phyloP scores from a whole-genome alignment of 768 basidiomycete species.

The Boletus bicolor region DNA sequence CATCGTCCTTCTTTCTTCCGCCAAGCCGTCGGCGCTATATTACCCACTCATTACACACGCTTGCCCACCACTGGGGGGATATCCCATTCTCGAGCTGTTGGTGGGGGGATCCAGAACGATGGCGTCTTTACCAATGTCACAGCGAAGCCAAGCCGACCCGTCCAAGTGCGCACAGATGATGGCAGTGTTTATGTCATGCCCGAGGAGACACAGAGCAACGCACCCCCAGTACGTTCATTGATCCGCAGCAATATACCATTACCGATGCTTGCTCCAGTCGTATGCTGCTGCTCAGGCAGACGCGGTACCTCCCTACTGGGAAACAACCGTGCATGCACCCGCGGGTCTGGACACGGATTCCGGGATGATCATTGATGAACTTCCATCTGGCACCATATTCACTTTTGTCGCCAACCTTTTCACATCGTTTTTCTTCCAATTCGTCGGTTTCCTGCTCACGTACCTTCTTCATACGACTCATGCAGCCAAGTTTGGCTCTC shows the following conservation, averaged over 20 bases:
- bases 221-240: conserved; percentile 70
- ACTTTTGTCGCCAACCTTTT: conserved; percentile 76
- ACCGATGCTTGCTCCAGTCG: conserved; percentile 44
- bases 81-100: conserved; percentile 36
- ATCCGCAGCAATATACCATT: neutral
- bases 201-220: conserved; percentile 77
- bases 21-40: conserved; percentile 51
- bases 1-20: conserved; percentile 53
- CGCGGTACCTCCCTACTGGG: conserved; percentile 94
- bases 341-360: conserved; percentile 44
- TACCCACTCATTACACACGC: conserved; percentile 63
- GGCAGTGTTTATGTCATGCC: conserved; percentile 65
- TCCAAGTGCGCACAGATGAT: conserved; percentile 46
- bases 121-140: conserved; percentile 95
- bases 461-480: conserved; percentile 91
- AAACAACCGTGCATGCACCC: conserved; percentile 89
- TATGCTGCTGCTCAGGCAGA: conserved; percentile 88
- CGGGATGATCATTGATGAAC: conserved; percentile 86
- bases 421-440: conserved; percentile 96
- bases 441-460: conserved; percentile 89
- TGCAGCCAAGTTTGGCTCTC: conserved; percentile 89
- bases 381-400: conserved; percentile 76
- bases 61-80: conserved; percentile 42
- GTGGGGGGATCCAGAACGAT: conserved; percentile 79
- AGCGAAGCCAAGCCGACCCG: conserved; percentile 69